Percentiles rank a stretch among this genome's conserved stretches.
phyloP scores from a whole-genome alignment of 257 asterid species.

The Solanum etuberosum region DNA sequence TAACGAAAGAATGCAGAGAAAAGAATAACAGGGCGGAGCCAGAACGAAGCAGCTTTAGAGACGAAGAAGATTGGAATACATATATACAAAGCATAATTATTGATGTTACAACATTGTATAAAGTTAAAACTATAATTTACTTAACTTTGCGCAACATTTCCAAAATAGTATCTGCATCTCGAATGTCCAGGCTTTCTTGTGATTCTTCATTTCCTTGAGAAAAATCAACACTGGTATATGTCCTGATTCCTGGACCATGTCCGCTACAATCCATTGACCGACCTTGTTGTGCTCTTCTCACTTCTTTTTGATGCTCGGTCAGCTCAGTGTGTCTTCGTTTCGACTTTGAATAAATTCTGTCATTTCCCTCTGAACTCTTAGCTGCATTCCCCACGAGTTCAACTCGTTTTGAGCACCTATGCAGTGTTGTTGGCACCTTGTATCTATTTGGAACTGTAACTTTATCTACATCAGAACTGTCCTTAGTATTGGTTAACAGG shows the following conservation, averaged over 20 bases:
- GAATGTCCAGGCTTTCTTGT: slow-evolving; percentile 46
- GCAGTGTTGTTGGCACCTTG: slow-evolving; percentile 21
- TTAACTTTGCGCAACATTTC: slow-evolving; percentile 21
- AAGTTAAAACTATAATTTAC: neutral
- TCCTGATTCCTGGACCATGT: slow-evolving; percentile 66
- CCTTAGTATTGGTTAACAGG: neutral
- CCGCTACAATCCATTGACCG: slow-evolving; percentile 48
- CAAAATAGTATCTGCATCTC: slow-evolving; percentile 32
- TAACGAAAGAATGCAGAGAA: neutral
- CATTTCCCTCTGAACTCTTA: slow-evolving; percentile 3
- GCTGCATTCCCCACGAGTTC: slow-evolving; percentile 23
- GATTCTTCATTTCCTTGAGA: slow-evolving; percentile 76
- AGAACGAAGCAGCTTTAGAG: neutral
- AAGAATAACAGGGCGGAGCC: neutral
- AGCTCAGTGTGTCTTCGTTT: slow-evolving; percentile 46
- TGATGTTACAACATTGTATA: neutral
- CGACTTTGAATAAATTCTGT: slow-evolving; percentile 4
- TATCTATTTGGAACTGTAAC: slow-evolving; percentile 7
- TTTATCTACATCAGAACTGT: slow-evolving; percentile 1
- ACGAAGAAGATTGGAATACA: neutral
- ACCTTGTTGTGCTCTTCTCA: slow-evolving; percentile 75
- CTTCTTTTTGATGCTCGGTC: slow-evolving; percentile 80
- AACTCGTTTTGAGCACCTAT: slow-evolving; percentile 63
- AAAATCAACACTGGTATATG: slow-evolving; percentile 62
- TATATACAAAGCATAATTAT: neutral